These are phyloP conservation scores for Lipomyces japonicus DNA, from an alignment of 805 yeast genomes.

Conservation along the genomic window DNA sequence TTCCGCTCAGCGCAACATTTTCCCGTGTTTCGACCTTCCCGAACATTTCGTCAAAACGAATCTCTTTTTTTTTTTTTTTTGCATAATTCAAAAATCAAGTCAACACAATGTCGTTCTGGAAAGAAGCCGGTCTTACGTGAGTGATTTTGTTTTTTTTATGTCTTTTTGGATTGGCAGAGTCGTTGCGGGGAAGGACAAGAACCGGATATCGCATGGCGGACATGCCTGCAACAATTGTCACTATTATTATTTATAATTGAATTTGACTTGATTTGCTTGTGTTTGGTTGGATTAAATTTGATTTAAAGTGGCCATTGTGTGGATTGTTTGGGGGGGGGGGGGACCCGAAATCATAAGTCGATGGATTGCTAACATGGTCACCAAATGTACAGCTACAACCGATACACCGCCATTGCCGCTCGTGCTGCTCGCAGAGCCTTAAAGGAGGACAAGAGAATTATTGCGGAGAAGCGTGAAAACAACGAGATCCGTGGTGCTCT, in stretches of 20 bases:
- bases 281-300: neutral
- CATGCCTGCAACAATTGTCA: neutral
- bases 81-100: neutral
- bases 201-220: neutral
- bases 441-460: slow-evolving; percentile 77
- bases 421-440: slow-evolving; percentile 80
- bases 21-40: no score
- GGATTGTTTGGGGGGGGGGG: no score
- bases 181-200: slow-evolving; percentile 1
- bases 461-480: slow-evolving; percentile 62
- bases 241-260: neutral
- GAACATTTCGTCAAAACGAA: no score
- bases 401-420: slow-evolving; percentile 87
- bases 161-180: no score
- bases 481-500: slow-evolving; percentile 71
- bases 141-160: slow-evolving; percentile 25
- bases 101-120: slow-evolving; percentile 40
- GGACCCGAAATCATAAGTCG: neutral
- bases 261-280: neutral
- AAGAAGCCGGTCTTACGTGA: slow-evolving; percentile 38
- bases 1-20: no score
- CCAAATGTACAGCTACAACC: slow-evolving; percentile 57
- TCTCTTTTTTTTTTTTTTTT: no score
- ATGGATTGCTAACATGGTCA: slow-evolving; percentile 6
- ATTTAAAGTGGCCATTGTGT: no score